A percentile compares a stretch with the other conserved stretches of the same genome.
phyloP scores from a whole-genome alignment of 148 eudicot genomes.

The Silene uniflora region DNA sequence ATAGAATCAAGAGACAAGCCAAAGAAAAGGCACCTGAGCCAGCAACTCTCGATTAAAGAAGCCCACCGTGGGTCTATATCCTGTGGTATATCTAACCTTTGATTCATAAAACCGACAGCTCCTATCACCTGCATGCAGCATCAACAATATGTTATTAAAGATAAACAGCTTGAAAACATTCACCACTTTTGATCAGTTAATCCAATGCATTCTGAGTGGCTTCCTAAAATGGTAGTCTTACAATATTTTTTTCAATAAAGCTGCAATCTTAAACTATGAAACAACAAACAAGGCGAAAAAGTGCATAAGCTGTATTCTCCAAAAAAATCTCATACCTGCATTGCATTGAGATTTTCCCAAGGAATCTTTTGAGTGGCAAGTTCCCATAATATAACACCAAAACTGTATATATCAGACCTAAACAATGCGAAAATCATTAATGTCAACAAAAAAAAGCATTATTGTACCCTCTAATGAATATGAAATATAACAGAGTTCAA shows the following conservation, averaged over 20 bases:
- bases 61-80: conserved; percentile 77
- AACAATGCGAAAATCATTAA: conserved; percentile 16
- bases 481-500: background rate
- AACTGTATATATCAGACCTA: conserved; percentile 96
- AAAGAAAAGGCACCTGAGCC: conserved; percentile 48
- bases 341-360: conserved; percentile 92
- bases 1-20: conserved; percentile 1
- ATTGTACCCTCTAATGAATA: background rate
- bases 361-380: conserved; percentile 89
- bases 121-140: conserved; percentile 66
- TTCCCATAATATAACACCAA: conserved; percentile 91
- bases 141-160: conserved; percentile 1
- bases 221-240: background rate
- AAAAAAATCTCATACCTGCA: conserved; percentile 63
- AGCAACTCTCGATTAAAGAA: conserved; percentile 76
- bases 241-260: background rate
- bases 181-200: background rate
- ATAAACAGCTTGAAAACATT: background rate
- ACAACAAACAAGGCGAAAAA: background rate
- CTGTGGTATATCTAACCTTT: conserved; percentile 73
- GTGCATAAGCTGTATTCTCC: background rate
- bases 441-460: background rate
- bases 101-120: conserved; percentile 93
- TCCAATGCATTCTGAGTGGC: background rate
- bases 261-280: background rate